Evolutionary conservation across 495 filamentous ascomycete genomes (phyloP), one percentile per base, ranked within the genome.

Genomic region (Hypoxylon cercidicola): DNA sequence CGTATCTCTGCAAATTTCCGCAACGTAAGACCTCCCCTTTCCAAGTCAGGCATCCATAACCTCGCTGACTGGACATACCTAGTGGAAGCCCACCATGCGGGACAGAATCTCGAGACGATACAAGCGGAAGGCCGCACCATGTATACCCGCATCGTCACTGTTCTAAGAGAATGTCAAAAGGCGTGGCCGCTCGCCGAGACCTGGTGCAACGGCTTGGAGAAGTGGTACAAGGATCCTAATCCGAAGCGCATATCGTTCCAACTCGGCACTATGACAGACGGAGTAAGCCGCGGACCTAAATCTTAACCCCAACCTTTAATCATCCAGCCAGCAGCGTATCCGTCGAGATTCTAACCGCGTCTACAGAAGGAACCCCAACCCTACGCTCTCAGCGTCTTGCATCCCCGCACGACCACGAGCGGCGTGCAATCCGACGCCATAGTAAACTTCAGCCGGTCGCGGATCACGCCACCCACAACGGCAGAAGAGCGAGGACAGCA

Each of bases 1-100:
- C 73, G 13, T 82, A 84, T 45, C 47, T 80, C 2, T 75, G 65
- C 70, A 82, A 81, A 56, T 81, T 79, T 39, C 78, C 79, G 11
- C 66, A 72, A 20, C 46, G 80, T 81, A 74, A 70, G 77, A 30
- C 1, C 8, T 25, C 2, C 13, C 7, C 37, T 11, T 28, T 32
- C 18, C 0, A 23, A 50, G 9, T 35, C 8, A 41, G 19, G 34
- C 10, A 48, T 7, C 10, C 12, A 30, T 15, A 4, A 37, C n/a
- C 11, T 48, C 2, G 10, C 25, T 57, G 19, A 64, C 32, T 58
- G 15, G 63, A 19, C 4, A 2, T 11, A 5, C 5, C 18, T 15
- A 61, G 48, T 65, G 78, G 79, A 80, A 28, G 75, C 70, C 20
- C 73, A 74, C 12, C 75, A 79, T 15, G 63, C 68, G 4, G 47